Percentiles rank a stretch among this genome's conserved stretches.
Conservation (phyloP, 139 green algal genomes). For the Haematococcus lacustris region DNA sequence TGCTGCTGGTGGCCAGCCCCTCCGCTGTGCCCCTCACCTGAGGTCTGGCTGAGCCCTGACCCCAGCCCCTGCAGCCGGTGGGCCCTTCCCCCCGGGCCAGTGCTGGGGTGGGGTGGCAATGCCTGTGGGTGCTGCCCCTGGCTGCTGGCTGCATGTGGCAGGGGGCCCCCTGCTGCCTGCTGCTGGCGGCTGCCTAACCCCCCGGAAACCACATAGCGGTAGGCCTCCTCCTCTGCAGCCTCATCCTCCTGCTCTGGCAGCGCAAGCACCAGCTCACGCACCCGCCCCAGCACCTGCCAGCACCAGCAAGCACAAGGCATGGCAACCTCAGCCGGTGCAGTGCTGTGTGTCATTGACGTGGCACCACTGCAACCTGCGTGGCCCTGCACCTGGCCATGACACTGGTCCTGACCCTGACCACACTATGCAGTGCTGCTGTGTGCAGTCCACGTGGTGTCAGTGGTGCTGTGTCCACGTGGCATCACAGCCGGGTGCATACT, state of each 20-base stretch:
- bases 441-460: background rate
- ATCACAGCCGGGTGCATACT: no score
- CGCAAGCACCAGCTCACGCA: constrained; percentile 18
- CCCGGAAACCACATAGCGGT: background rate
- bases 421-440: background rate
- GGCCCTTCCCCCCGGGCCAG: no score
- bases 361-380: background rate
- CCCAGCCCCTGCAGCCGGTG: background rate
- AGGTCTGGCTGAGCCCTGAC: background rate
- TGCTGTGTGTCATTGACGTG: background rate
- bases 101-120: background rate
- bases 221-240: background rate
- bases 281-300: constrained; percentile 11
- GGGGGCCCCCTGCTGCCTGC: background rate
- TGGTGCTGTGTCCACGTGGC: background rate
- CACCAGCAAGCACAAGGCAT: background rate
- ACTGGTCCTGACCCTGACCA: background rate
- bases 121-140: background rate
- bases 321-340: background rate
- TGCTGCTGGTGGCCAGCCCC: background rate
- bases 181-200: background rate
- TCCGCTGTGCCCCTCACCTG: background rate
- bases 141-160: background rate
- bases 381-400: background rate
- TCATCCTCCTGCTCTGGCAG: constrained; percentile 13